These are phyloP conservation scores for Extremus antarcticus DNA, from an alignment of 495 filamentous ascomycete species.

Conservation along the genomic window DNA sequence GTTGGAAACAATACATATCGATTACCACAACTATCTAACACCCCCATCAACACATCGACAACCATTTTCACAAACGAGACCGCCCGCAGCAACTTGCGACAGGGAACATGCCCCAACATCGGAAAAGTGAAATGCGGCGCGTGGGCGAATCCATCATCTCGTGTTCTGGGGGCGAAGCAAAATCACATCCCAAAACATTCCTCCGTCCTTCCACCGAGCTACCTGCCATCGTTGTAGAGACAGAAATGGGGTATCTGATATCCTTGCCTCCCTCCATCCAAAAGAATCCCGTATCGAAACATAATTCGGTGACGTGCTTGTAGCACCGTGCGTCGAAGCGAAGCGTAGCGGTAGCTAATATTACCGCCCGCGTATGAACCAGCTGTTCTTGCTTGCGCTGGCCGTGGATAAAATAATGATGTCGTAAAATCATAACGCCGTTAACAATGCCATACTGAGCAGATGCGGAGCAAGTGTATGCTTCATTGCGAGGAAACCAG, in stretches of 20 bases:
- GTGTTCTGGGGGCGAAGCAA: not conserved
- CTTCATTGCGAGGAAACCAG: constrained; percentile 28
- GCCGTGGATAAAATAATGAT: not conserved
- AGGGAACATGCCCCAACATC: not conserved
- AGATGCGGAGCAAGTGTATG: not conserved
- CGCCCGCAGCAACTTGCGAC: not conserved
- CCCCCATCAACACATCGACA: not conserved
- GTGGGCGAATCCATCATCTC: not conserved
- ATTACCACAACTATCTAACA: not conserved
- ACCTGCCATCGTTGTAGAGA: not conserved
- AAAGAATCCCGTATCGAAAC: not conserved
- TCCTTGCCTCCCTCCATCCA: not conserved
- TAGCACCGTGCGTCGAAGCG: not conserved
- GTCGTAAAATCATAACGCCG: constrained; percentile 14
- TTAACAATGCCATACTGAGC: not conserved
- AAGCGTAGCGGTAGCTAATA: not conserved
- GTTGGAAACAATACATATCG: not conserved
- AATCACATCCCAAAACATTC: not conserved
- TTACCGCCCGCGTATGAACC: not conserved
- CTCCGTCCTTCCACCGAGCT: not conserved
- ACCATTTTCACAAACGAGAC: not conserved
- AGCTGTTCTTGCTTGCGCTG: not conserved
- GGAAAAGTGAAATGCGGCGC: not conserved
- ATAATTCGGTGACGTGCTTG: not conserved
- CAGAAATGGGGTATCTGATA: not conserved